Evolutionary conservation across 2,329 filamentous ascomycete genomes (phyloP).

Genomic region (Ascochyta lentis): DNA sequence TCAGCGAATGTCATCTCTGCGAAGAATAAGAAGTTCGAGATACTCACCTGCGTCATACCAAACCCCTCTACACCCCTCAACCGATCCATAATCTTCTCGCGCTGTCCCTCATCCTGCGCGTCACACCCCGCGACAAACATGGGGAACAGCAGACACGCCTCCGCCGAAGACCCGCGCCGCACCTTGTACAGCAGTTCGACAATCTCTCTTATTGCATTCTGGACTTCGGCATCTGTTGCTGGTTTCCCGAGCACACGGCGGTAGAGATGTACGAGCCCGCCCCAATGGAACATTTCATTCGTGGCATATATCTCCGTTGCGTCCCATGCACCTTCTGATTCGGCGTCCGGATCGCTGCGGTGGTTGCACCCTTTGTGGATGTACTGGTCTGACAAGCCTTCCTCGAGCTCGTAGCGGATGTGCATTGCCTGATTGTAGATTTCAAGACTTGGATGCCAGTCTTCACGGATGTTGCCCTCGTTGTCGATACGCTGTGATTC

Average conservation of each 20-base stretch:
- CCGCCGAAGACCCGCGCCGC: slow-evolving; percentile 70
- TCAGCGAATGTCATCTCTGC: neutral
- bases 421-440: slow-evolving; percentile 64
- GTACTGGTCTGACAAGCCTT: slow-evolving; percentile 52
- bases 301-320: slow-evolving; percentile 71
- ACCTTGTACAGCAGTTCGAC: slow-evolving; percentile 68
- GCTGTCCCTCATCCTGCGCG: slow-evolving; percentile 62
- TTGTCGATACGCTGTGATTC: slow-evolving; percentile 69
- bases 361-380: slow-evolving; percentile 54
- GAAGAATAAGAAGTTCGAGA: neutral
- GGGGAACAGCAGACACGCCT: slow-evolving; percentile 78
- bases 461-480: slow-evolving; percentile 56
- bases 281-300: slow-evolving; percentile 81
- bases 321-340: slow-evolving; percentile 60
- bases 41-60: slow-evolving; percentile 75
- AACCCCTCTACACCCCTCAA: slow-evolving; percentile 72
- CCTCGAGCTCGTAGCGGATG: slow-evolving; percentile 67
- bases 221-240: slow-evolving; percentile 65
- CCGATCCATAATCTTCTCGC: slow-evolving; percentile 68
- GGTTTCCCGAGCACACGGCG: slow-evolving; percentile 72
- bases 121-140: slow-evolving; percentile 86
- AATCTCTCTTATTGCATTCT: slow-evolving; percentile 68
- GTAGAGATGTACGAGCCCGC: slow-evolving; percentile 76
- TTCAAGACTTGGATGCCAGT: slow-evolving; percentile 66
- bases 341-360: slow-evolving; percentile 42